Conservation (phyloP, 1,139 yeast species). For the Saccharomycopsis phalli region DNA sequence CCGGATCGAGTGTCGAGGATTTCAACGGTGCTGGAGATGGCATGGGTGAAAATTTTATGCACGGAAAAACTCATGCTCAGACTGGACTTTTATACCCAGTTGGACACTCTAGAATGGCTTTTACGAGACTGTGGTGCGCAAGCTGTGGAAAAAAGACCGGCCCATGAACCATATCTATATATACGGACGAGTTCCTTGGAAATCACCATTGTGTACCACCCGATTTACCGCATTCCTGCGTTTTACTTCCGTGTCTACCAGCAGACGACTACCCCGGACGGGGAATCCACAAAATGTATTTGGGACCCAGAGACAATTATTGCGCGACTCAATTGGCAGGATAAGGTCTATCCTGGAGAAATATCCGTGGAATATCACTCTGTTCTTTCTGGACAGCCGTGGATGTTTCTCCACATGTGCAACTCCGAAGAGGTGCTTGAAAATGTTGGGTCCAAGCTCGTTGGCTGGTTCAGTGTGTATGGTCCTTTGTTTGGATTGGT, state of each 20-base stretch:
- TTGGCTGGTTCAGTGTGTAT: background rate
- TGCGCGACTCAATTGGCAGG: background rate
- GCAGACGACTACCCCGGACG: background rate
- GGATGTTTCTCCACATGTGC: conserved; percentile 20
- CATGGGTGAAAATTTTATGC: conserved; percentile 3
- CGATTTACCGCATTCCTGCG: background rate
- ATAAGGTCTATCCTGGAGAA: background rate
- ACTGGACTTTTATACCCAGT: background rate
- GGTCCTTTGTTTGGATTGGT: background rate
- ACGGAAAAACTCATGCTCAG: background rate
- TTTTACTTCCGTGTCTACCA: background rate
- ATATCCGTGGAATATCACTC: conserved; percentile 16
- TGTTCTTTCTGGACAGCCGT: conserved; percentile 4
- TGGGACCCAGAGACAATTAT: background rate
- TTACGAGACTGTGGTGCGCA: background rate
- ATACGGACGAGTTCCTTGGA: background rate
- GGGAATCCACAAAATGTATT: background rate
- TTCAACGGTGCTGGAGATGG: conserved; percentile 16
- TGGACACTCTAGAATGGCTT: background rate
- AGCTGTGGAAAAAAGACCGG: background rate
- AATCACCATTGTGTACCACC: background rate
- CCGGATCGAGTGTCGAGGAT: conserved; percentile 41
- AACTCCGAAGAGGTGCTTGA: conserved; percentile 11
- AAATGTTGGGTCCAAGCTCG: background rate
- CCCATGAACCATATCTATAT: background rate